phyloP scores from a whole-genome alignment of 179 eudicot species.

The Gypsophila paniculata region DNA sequence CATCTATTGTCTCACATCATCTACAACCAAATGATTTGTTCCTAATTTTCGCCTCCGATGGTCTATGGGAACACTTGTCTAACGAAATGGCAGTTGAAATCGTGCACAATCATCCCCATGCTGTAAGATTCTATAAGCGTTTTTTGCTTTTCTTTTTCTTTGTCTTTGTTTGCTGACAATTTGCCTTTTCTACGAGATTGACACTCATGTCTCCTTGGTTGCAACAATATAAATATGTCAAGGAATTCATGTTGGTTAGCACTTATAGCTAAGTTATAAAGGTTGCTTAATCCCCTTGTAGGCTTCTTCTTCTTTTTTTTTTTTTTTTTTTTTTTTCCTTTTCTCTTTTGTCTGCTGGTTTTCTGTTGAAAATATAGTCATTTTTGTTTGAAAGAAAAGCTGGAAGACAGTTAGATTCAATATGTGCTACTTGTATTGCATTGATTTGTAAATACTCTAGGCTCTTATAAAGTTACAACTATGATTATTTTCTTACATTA shows the following conservation, averaged over 20 bases:
- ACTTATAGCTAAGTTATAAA: no score
- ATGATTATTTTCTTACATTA: not conserved
- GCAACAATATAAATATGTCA: not conserved
- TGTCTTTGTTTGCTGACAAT: not conserved
- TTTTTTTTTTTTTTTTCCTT: no score
- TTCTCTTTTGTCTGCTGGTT: no score
- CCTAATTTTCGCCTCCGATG: slow-evolving; percentile 81
- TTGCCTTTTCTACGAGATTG: not conserved
- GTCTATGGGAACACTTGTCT: slow-evolving; percentile 78
- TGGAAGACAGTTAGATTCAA: not conserved
- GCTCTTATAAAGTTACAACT: not conserved
- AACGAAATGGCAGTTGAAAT: slow-evolving; percentile 78
- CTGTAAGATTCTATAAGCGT: slow-evolving; percentile 70
- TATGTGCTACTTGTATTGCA: no score
- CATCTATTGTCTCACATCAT: slow-evolving; percentile 54
- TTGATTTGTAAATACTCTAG: no score
- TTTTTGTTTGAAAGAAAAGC: not conserved
- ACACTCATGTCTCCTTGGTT: not conserved
- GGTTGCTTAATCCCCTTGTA: no score
- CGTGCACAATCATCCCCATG: slow-evolving; percentile 60
- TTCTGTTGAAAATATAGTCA: no score
- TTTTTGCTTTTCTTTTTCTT: not conserved
- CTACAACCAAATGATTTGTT: slow-evolving; percentile 61
- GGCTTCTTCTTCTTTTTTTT: no score
- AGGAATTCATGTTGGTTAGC: not conserved